Percentiles rank a stretch among this genome's conserved stretches.
These are phyloP conservation scores for Epicoccum sorghinum DNA, from an alignment of 2,329 filamentous ascomycete genomes.

Conservation along the genomic window DNA sequence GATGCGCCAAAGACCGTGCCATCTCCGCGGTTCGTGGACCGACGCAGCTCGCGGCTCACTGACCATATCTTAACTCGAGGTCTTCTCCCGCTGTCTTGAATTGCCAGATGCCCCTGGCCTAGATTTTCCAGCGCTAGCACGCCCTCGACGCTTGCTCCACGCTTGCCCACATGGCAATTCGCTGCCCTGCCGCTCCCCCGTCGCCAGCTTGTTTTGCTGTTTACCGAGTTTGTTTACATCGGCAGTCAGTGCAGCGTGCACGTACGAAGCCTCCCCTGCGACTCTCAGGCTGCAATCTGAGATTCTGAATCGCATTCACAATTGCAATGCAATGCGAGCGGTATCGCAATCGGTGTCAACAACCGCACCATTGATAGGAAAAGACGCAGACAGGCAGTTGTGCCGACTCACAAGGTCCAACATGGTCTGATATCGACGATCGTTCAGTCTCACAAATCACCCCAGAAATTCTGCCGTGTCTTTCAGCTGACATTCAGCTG, in stretches of 20 bases:
- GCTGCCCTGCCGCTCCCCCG: slow-evolving; percentile 4
- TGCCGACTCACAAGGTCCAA: background rate
- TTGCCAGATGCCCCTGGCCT: slow-evolving; percentile 10
- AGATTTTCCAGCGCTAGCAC: slow-evolving; percentile 4
- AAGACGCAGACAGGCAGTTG: background rate
- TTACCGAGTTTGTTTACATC: background rate
- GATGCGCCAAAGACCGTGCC: slow-evolving; percentile 21
- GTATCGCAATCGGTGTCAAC: background rate
- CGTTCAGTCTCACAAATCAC: background rate
- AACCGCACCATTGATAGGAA: background rate
- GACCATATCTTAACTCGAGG: slow-evolving; percentile 31
- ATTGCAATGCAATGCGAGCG: background rate
- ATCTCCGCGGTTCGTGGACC: slow-evolving; percentile 28
- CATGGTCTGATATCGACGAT: background rate
- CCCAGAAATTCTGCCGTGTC: background rate
- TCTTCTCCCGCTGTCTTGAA: background rate
- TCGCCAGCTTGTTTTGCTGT: background rate
- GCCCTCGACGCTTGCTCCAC: background rate
- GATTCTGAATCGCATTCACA: too few relatives aligned
- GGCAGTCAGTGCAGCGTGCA: background rate
- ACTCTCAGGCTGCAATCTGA: background rate
- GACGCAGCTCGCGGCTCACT: slow-evolving; percentile 22
- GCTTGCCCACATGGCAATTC: slow-evolving; percentile 14
- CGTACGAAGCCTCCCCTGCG: background rate
- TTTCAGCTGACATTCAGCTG: background rate